These are phyloP conservation scores for Cryptococcus sp. DNA, from an alignment of 1,284 basidiomycete species.

Conservation along the genomic window DNA sequence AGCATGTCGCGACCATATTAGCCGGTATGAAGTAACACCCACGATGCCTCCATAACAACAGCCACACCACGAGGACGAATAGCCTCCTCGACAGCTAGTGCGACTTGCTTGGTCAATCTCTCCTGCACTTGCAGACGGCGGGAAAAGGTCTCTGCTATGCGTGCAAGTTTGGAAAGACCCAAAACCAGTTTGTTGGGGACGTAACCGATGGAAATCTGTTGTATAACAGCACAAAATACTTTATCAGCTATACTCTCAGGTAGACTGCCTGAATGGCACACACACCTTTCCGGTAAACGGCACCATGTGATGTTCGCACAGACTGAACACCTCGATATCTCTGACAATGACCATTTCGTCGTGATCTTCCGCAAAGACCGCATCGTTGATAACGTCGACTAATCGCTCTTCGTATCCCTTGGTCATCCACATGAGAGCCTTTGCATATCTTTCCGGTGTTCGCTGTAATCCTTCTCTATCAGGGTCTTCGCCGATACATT, in stretches of 20 bases:
- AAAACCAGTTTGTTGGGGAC: slow-evolving; percentile 95
- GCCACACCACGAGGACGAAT: slow-evolving; percentile 97
- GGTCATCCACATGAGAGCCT: slow-evolving; percentile 99
- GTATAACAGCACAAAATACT: too few species aligned
- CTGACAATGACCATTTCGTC: slow-evolving; percentile 99
- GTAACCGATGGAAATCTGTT: slow-evolving; percentile 75
- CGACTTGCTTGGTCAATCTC: slow-evolving; percentile 95
- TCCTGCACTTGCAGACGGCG: slow-evolving; percentile 96
- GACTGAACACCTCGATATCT: slow-evolving; percentile 94
- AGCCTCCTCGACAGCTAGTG: slow-evolving; percentile 94
- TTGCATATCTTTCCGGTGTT: slow-evolving; percentile 94
- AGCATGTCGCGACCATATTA: not conserved
- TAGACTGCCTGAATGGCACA: slow-evolving; percentile 9
- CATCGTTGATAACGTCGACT: slow-evolving; percentile 95
- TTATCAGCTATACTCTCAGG: not conserved
- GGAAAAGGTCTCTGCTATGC: slow-evolving; percentile 97
- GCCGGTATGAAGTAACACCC: slow-evolving; percentile 50
- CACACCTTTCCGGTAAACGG: slow-evolving; percentile 96
- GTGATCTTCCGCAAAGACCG: slow-evolving; percentile 98
- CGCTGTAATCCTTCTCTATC: slow-evolving; percentile 85
- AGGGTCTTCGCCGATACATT: slow-evolving; percentile 98
- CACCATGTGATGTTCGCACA: slow-evolving; percentile 99
- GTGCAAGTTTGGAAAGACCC: slow-evolving; percentile 94
- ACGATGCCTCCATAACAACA: slow-evolving; percentile 98
- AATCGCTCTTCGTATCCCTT: slow-evolving; percentile 95